A percentile compares a stretch with the other conserved stretches of the same genome.
These are phyloP conservation scores for Fragilaria radians DNA, from an alignment of 108 stramenopile genomes.

Conservation along the genomic window DNA sequence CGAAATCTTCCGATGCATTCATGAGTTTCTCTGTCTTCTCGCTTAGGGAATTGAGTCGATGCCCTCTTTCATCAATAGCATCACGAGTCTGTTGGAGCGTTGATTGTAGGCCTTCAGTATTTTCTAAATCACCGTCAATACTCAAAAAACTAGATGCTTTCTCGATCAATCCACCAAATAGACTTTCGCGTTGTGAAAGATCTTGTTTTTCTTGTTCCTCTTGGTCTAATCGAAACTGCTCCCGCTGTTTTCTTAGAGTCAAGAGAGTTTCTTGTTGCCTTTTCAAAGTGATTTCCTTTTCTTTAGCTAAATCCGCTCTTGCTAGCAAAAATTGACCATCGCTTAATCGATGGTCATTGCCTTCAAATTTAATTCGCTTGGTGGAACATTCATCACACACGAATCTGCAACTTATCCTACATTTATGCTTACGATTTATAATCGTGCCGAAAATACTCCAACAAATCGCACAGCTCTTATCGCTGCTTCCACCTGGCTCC, in stretches of 20 bases:
- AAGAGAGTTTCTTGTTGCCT: neutral
- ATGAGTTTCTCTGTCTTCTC: slow-evolving; percentile 72
- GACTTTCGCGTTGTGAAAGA: slow-evolving; percentile 27
- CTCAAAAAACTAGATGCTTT: slow-evolving; percentile 28
- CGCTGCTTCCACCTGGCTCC: slow-evolving; percentile 64
- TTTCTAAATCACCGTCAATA: slow-evolving; percentile 25
- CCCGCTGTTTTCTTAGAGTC: neutral
- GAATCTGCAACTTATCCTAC: slow-evolving; percentile 52
- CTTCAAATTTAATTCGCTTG: slow-evolving; percentile 45
- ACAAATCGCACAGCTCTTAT: slow-evolving; percentile 72
- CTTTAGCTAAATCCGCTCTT: slow-evolving; percentile 18
- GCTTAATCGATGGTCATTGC: slow-evolving; percentile 53
- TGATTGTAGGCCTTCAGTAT: slow-evolving; percentile 24
- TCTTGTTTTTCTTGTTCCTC: slow-evolving; percentile 5
- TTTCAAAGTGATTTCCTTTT: neutral
- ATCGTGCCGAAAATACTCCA: slow-evolving; percentile 75
- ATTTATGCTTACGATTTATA: slow-evolving; percentile 66
- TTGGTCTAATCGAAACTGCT: slow-evolving; percentile 1
- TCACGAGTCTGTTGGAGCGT: slow-evolving; percentile 46
- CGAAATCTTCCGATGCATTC: slow-evolving; percentile 69
- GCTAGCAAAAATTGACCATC: slow-evolving; percentile 75
- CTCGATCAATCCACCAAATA: slow-evolving; percentile 41
- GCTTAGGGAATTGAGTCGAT: slow-evolving; percentile 52
- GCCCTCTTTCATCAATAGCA: slow-evolving; percentile 67
- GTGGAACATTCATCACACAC: slow-evolving; percentile 81